Percentiles rank a stretch among this genome's conserved stretches.
Evolutionary conservation across 129 eudicot species (phyloP).

Genomic region (Ambrosia trifida): DNA sequence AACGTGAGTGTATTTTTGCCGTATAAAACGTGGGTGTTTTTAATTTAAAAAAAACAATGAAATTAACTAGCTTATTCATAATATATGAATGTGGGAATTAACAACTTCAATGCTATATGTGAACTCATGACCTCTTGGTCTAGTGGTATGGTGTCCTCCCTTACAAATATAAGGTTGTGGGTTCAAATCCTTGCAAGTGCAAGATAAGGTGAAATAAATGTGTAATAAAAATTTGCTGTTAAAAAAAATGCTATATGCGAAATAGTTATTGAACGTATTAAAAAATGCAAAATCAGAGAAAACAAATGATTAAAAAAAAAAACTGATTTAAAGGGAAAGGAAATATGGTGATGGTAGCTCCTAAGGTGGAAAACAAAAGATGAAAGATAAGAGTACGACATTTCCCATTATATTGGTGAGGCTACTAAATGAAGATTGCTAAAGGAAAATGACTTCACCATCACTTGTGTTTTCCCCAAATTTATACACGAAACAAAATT

Average conservation of each 20-base stretch:
- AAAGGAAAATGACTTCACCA: constrained; percentile 11
- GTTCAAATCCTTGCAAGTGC: too few relatives aligned
- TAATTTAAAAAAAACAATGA: too few relatives aligned
- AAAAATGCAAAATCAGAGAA: background rate
- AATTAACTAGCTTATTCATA: background rate
- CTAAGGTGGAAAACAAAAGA: constrained; percentile 40
- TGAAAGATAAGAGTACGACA: constrained; percentile 37
- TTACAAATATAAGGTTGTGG: too few relatives aligned
- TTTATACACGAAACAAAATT: background rate
- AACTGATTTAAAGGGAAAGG: constrained; percentile 3
- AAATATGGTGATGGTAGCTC: constrained; percentile 30
- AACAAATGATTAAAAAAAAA: background rate
- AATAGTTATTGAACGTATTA: background rate
- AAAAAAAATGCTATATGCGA: too few relatives aligned
- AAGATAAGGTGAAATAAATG: too few relatives aligned
- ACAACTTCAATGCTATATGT: too few relatives aligned
- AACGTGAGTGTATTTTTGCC: too few relatives aligned
- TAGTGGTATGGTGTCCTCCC: too few relatives aligned
- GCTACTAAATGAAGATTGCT: constrained; percentile 14
- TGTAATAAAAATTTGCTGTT: too few relatives aligned
- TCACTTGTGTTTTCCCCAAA: constrained; percentile 13
- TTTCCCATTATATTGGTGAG: constrained; percentile 37
- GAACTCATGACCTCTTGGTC: too few relatives aligned
- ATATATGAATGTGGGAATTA: background rate
- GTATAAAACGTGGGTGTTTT: too few relatives aligned